phyloP scores from a whole-genome alignment of 2,329 filamentous ascomycete genomes.

The Drechslerella dactyloides region DNA sequence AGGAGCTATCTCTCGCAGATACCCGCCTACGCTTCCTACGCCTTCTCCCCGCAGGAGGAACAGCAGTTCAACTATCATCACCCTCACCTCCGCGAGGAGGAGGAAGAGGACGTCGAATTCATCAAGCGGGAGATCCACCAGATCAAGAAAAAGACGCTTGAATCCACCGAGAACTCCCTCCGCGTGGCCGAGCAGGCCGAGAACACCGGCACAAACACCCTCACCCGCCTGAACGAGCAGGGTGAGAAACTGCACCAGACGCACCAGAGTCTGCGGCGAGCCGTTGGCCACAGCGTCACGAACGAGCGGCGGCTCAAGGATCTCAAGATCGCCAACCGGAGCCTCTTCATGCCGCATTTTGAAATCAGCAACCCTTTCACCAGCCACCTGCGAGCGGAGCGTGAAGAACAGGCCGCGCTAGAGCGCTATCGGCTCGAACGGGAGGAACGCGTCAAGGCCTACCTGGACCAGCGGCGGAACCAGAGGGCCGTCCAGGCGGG shows the following conservation, averaged over 20 bases:
- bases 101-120: conserved; percentile 73
- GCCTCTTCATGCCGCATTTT: conserved; percentile 23
- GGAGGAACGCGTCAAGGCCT: conserved; percentile 65
- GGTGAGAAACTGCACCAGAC: conserved; percentile 81
- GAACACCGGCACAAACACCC: conserved; percentile 72
- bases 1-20: background rate
- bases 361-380: conserved; percentile 21
- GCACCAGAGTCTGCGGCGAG: conserved; percentile 80
- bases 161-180: conserved; percentile 72
- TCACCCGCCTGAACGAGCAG: conserved; percentile 76
- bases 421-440: conserved; percentile 13
- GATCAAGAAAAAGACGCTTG: conserved; percentile 77
- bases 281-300: conserved; percentile 60
- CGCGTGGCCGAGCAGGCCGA: conserved; percentile 72
- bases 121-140: conserved; percentile 76
- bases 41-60: background rate
- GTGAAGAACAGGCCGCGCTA: conserved; percentile 10
- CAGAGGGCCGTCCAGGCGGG: conserved; percentile 20
- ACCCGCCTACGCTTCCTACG: background rate
- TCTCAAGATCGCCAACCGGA: conserved; percentile 47
- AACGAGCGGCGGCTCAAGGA: conserved; percentile 60
- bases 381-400: conserved; percentile 4
- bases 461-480: conserved; percentile 57
- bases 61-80: background rate
- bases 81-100: conserved; percentile 62